Evolutionary conservation across 192 early-diverging fungal genomes (phyloP).

Genomic region (Bifiguratus adelaidae): DNA sequence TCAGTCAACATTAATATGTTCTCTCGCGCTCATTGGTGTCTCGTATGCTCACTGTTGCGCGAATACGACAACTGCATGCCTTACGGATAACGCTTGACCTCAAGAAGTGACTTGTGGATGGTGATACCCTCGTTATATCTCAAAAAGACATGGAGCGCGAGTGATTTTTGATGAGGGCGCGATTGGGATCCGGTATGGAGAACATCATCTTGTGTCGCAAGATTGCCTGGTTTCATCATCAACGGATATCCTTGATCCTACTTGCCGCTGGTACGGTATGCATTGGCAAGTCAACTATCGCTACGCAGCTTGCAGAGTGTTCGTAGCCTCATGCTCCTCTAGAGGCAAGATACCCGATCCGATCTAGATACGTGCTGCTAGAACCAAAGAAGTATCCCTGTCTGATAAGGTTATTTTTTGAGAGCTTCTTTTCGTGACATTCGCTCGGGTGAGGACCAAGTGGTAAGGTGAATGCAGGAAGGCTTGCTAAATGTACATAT

Average conservation of each 20-base stretch:
- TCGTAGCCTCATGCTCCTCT: too few relatives aligned
- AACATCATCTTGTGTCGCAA: conserved; percentile 8
- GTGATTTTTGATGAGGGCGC: conserved; percentile 6
- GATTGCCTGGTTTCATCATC: conserved; percentile 14
- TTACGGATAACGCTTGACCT: conserved; percentile 14
- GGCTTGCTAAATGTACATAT: too few relatives aligned
- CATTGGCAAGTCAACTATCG: conserved; percentile 10
- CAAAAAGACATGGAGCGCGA: conserved; percentile 7
- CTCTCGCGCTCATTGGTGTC: conserved; percentile 11
- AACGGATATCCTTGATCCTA: conserved; percentile 14
- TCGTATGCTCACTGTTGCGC: conserved; percentile 12
- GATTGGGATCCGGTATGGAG: conserved; percentile 5
- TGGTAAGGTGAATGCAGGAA: too few relatives aligned
- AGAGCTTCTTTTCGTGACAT: too few relatives aligned
- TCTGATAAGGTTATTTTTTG: too few relatives aligned
- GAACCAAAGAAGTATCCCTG: too few relatives aligned
- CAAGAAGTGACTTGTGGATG: conserved; percentile 12
- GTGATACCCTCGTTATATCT: conserved; percentile 3
- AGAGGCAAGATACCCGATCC: too few relatives aligned
- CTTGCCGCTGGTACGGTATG: conserved; percentile 7
- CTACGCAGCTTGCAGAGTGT: conserved; percentile 8
- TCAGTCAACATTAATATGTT: conserved; percentile 14
- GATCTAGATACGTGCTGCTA: too few relatives aligned
- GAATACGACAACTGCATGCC: conserved; percentile 8
- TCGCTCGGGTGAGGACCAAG: too few relatives aligned